Evolutionary conservation across 2,329 filamentous ascomycete species (phyloP), one percentile per base, ranked within the genome.

Genomic region (Parascedosporium putredinis): DNA sequence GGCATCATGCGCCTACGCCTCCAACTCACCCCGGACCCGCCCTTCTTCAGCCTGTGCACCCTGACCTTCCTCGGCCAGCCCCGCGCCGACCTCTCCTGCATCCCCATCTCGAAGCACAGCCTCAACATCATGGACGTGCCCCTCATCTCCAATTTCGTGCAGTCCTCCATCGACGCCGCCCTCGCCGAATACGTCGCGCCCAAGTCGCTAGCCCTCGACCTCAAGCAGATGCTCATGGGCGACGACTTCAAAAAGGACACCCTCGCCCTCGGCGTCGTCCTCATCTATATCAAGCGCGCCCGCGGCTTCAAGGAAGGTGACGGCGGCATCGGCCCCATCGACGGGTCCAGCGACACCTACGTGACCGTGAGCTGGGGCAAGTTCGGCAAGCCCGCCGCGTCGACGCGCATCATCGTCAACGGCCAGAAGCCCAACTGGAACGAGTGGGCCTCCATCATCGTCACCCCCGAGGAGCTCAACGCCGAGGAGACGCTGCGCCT

Each of bases 321-420:
- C 42, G 46, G 46, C 22, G 46, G 33, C n/a, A 40, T 48, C 10
- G 46, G 46, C 6, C 46, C 46, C 4, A n/a, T 48, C 5, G 3
- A 48, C 10, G 46, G 46, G 4, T 40, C 33, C 10, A 94, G 87
- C 47, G 93, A 98, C 58, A 89, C 91, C 0, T 97, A 97, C 64
- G 94, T 97, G 62, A 96, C 91, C 27, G 76, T 97, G 31, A 84
- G 86, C 36, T 97, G 94, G 72, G 94, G 88, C 59, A 96, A 97
- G 65, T 97, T 96, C 58, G 87, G 86, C 51, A 98, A 98, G 68
- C 91, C 91, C 2, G 94, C 95, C 79, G 97, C 95, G 67, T 96
- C 90, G 66, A 97, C 93, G 1, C 83, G 93, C 45, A 90, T 97
- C 47, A 96, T 97, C 55, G 88, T 91, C 48, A 91, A 97, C 60